These are phyloP conservation scores for Starmera pachycereana DNA, from an alignment of 805 yeast species.

Conservation along the genomic window DNA sequence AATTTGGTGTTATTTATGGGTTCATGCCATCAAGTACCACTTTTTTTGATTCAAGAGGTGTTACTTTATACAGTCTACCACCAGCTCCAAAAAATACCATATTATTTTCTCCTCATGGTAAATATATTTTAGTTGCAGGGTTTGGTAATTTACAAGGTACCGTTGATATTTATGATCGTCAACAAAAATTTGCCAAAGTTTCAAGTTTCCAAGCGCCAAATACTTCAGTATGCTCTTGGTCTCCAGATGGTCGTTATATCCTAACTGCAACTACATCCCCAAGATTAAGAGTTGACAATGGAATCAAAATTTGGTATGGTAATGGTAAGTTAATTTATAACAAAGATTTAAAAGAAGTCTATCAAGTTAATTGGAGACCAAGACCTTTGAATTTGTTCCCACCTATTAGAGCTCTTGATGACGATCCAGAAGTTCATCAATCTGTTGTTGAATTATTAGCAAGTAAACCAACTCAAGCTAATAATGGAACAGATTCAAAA, in stretches of 20 bases:
- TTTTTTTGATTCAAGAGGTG: constrained; percentile 91
- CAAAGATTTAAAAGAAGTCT: constrained; percentile 74
- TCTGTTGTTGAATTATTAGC: constrained; percentile 51
- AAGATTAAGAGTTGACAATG: constrained; percentile 92
- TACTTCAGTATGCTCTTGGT: constrained; percentile 96
- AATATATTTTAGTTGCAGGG: constrained; percentile 87
- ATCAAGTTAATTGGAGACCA: constrained; percentile 79
- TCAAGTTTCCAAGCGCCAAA: constrained; percentile 84
- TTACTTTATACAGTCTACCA: constrained; percentile 71
- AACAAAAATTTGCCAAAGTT: constrained; percentile 69
- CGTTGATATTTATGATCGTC: constrained; percentile 90
- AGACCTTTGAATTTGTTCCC: constrained; percentile 23
- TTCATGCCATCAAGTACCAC: constrained; percentile 96
- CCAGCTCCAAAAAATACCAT: constrained; percentile 85
- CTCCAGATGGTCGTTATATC: constrained; percentile 90
- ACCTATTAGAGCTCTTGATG: constrained; percentile 27
- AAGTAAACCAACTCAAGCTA: constrained; percentile 23
- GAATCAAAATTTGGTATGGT: constrained; percentile 88
- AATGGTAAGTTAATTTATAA: constrained; percentile 71
- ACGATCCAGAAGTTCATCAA: constrained; percentile 59
- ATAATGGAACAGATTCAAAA: constrained; percentile 31
- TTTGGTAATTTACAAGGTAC: constrained; percentile 97
- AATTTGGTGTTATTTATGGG: constrained; percentile 95
- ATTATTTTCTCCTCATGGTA: constrained; percentile 87
- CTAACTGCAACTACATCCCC: constrained; percentile 97